A percentile compares a stretch with the other conserved stretches of the same genome.
Evolutionary conservation across 257 asterid genomes (phyloP).

Genomic region (Pogostemon cablin): DNA sequence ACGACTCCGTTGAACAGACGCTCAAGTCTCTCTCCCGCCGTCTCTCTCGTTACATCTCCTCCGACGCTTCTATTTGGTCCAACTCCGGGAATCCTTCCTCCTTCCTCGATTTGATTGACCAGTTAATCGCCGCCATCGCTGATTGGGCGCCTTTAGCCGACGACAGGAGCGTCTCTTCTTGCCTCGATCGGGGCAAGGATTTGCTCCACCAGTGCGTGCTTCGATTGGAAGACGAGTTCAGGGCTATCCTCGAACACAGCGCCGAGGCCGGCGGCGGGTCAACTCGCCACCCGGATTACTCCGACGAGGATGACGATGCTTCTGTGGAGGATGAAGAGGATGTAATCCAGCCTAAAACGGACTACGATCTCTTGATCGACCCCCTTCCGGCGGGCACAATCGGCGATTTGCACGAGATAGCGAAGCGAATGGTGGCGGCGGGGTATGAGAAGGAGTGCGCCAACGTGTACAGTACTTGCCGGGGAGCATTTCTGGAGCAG

Average conservation of each 20-base stretch:
- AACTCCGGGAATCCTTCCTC: conserved; percentile 46
- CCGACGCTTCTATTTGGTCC: conserved; percentile 55
- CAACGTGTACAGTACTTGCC: conserved; percentile 57
- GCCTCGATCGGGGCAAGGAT: conserved; percentile 68
- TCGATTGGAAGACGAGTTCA: conserved; percentile 75
- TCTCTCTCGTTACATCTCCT: conserved; percentile 54
- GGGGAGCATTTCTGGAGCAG: conserved; percentile 72
- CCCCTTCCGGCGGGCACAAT: conserved; percentile 65
- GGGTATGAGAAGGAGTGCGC: conserved; percentile 79
- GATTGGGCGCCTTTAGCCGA: conserved; percentile 58
- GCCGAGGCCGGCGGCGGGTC: conserved; percentile 45
- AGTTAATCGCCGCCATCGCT: conserved; percentile 46
- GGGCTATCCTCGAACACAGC: conserved; percentile 49
- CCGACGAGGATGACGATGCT: conserved; percentile 47
- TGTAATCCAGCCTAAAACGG: conserved; percentile 60
- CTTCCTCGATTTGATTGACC: conserved; percentile 65
- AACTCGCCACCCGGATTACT: conserved; percentile 37
- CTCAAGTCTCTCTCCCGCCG: conserved; percentile 65
- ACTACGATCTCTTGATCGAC: conserved; percentile 63
- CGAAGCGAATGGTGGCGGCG: conserved; percentile 78
- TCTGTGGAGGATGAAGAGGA: conserved; percentile 39
- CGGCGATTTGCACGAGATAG: conserved; percentile 67
- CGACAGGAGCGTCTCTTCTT: conserved; percentile 50
- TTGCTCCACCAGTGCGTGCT: conserved; percentile 74
- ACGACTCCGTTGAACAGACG: conserved; percentile 52